phyloP scores from a whole-genome alignment of 2,329 filamentous ascomycete genomes.

The Botryotinia calthae region DNA sequence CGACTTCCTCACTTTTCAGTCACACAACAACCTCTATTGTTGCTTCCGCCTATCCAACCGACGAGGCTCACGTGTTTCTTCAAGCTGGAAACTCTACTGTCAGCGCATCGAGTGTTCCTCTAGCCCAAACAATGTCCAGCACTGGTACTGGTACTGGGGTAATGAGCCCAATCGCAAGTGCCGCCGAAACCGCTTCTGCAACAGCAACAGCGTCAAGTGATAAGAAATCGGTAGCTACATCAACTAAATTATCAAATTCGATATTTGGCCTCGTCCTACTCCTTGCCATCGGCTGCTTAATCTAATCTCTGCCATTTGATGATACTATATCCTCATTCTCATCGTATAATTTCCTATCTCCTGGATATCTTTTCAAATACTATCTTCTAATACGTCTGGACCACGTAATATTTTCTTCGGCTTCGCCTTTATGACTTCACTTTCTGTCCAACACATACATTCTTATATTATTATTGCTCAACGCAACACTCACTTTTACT shows the following conservation, averaged over 20 bases:
- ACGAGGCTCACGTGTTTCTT: conserved; percentile 32
- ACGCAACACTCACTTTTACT: background rate
- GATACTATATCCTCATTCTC: background rate
- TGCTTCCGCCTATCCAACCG: conserved; percentile 22
- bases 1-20: conserved; percentile 16
- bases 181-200: background rate
- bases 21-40: conserved; percentile 24
- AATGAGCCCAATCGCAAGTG: conserved; percentile 14
- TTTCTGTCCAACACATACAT: conserved; percentile 14
- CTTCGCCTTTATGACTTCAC: background rate
- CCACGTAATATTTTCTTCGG: conserved; percentile 15
- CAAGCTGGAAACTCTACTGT: conserved; percentile 28
- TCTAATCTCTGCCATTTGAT: background rate
- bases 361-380: conserved; percentile 1
- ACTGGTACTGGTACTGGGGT: background rate
- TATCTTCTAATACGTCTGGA: conserved; percentile 22
- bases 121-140: background rate
- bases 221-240: conserved; percentile 14
- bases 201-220: conserved; percentile 9
- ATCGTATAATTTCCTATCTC: background rate
- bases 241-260: conserved; percentile 9
- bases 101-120: background rate
- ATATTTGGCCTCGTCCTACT: conserved; percentile 13
- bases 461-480: background rate
- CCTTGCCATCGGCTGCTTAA: conserved; percentile 14